Evolutionary conservation across 1,284 basidiomycete species (phyloP).

Genomic region (Cryptococcus sp.): DNA sequence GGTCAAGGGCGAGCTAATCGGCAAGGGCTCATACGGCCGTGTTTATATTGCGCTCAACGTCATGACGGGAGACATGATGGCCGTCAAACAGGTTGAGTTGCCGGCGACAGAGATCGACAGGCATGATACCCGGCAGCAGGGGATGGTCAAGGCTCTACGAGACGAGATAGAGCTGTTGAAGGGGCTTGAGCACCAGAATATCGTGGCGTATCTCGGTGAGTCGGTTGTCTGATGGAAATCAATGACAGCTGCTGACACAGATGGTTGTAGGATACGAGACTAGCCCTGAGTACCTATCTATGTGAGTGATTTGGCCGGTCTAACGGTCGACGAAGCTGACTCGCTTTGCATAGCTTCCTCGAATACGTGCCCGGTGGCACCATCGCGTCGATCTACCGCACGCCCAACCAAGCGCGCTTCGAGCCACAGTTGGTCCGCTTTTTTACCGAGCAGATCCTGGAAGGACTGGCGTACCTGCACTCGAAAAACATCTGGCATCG

Average conservation of each 20-base stretch:
- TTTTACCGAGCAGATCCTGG: conserved; percentile 88
- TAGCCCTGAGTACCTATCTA: conserved; percentile 83
- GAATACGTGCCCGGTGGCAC: conserved; percentile 98
- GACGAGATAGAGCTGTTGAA: conserved; percentile 93
- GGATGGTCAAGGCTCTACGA: conserved; percentile 86
- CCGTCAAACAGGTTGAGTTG: conserved; percentile 98
- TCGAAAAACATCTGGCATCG: conserved; percentile 87
- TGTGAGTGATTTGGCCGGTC: conserved; percentile 58
- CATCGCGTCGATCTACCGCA: conserved; percentile 85
- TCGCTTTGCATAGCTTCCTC: conserved; percentile 64
- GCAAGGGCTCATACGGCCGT: conserved; percentile 92
- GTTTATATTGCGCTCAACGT: conserved; percentile 96
- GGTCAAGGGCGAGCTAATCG: conserved; percentile 96
- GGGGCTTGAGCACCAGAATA: conserved; percentile 93
- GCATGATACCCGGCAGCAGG: conserved; percentile 77
- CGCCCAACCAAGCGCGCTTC: conserved; percentile 67
- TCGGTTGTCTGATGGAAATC: not conserved
- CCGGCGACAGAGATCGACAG: conserved; percentile 86
- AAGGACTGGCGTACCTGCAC: conserved; percentile 91
- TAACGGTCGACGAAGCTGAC: too few species aligned
- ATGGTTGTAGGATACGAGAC: conserved; percentile 67
- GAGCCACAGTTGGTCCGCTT: conserved; percentile 88
- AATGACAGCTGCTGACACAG: conserved; percentile 2
- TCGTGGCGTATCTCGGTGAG: conserved; percentile 89
- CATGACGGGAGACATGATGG: conserved; percentile 99